Conservation (phyloP, 208 protist genomes). For the Borovskyia barvae region DNA sequence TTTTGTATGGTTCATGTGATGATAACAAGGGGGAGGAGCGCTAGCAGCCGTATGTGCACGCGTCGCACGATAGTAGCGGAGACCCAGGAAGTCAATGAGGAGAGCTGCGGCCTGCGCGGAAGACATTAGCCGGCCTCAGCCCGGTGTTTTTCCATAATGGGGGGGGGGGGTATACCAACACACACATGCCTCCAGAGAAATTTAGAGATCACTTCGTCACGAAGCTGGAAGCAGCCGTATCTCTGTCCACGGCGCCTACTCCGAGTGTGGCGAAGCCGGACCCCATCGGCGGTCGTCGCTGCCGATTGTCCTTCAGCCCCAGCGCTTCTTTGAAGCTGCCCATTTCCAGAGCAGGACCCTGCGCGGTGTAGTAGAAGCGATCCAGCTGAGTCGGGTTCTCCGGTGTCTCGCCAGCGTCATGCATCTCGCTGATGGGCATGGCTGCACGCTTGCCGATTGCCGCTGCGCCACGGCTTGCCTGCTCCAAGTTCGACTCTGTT, state of each 20-base stretch:
- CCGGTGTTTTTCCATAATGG: too few species aligned
- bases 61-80: too few species aligned
- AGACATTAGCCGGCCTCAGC: too few species aligned
- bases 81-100: too few species aligned
- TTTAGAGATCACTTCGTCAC: constrained; percentile 19
- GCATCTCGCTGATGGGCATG: constrained; percentile 88
- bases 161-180: too few species aligned
- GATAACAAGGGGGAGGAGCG: too few species aligned
- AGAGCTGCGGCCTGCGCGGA: too few species aligned
- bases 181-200: too few species aligned
- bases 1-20: too few species aligned
- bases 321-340: constrained; percentile 87
- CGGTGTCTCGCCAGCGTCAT: constrained; percentile 75
- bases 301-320: constrained; percentile 83
- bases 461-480: constrained; percentile 73
- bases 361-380: constrained; percentile 80
- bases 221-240: constrained; percentile 1
- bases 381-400: constrained; percentile 80
- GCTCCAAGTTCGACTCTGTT: constrained; percentile 80
- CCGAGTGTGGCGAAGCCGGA: constrained; percentile 78
- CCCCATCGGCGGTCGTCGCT: constrained; percentile 40
- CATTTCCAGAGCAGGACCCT: constrained; percentile 77
- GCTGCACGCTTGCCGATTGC: constrained; percentile 75
- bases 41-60: too few species aligned
- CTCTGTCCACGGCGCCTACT: constrained; percentile 13